Evolutionary conservation across 2,329 filamentous ascomycete genomes (phyloP), one percentile per base, ranked within the genome.

Genomic region (Teratosphaeria destructans): DNA sequence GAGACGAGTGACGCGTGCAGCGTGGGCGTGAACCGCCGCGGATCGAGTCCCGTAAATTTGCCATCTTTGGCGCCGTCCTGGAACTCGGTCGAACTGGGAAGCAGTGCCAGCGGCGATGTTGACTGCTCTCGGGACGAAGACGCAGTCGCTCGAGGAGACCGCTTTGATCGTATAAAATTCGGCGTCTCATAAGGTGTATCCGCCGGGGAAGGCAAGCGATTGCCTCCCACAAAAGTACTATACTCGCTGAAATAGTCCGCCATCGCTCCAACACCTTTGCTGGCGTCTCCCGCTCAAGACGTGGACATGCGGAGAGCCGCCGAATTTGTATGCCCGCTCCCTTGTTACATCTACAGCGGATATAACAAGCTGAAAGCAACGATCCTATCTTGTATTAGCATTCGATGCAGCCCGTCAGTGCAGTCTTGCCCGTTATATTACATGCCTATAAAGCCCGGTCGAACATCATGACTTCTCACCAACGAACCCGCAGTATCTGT

Each of bases 1-100:
- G 93, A 93, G 0, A 99, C 93, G 6, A 99, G 78, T 56, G 90
- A 96, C 8, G 94, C 94, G 73, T 97, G 94, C 11, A 99, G 77
- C 0, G 92, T 97, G 1, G 94, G 94, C 0, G 94, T 99, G 70
- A 99, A 96, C 43, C 94, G 84, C 59, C 93, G 85, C 3, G 94
- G 91, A 70, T 99, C 94, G 34, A 96, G 79, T 26, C 90, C 85
- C 2, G 83, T 84, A 14, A 32, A 37, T 16, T 55, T 56, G 43
- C 83, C 74, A 70, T 90, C 85, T 60, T 80, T 73, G 64, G 58
- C 66, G 66, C 65, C 75, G 69, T 66, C 72, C 64, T 62, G 57
- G 32, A 57, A 52, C 12, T 76, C 74, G 52, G 72, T 71, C 19
- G 71, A 70, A 54, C 76, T 76, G n/a, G 78, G 74, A 19, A 78